Evolutionary conservation across 208 protist genomes (phyloP).

Genomic region (Trypanosoma mega): DNA sequence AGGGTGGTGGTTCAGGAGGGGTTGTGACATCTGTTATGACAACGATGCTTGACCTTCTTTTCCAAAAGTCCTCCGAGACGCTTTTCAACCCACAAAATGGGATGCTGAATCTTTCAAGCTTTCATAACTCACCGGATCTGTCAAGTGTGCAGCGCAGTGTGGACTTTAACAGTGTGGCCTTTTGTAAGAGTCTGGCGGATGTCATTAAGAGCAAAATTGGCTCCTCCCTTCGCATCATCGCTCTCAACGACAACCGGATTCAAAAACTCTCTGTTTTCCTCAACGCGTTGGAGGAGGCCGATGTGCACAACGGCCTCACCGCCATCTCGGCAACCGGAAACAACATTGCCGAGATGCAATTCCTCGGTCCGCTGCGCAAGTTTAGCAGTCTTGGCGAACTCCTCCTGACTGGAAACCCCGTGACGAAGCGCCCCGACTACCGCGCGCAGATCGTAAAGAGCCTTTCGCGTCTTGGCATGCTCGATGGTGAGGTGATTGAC

Average conservation of each 20-base stretch:
- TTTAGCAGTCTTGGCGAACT: constrained; percentile 70
- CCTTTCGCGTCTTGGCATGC: constrained; percentile 54
- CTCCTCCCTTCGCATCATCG: constrained; percentile 51
- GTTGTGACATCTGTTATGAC: constrained; percentile 67
- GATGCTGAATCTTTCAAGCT: constrained; percentile 63
- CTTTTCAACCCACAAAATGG: constrained; percentile 54
- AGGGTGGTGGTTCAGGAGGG: constrained; percentile 25
- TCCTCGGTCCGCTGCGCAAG: constrained; percentile 57
- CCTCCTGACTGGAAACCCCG: constrained; percentile 64
- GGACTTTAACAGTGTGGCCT: constrained; percentile 82
- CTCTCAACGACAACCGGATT: constrained; percentile 75
- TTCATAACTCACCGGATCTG: constrained; percentile 55
- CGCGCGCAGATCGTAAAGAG: constrained; percentile 34
- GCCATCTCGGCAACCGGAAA: constrained; percentile 75
- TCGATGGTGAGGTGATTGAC: constrained; percentile 58
- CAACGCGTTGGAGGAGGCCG: constrained; percentile 50
- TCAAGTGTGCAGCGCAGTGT: constrained; percentile 60
- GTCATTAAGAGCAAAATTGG: constrained; percentile 68
- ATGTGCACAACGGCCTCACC: constrained; percentile 64
- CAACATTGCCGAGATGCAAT: constrained; percentile 52
- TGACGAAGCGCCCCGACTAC: constrained; percentile 45
- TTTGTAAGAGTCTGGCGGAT: constrained; percentile 69
- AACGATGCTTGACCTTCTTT: constrained; percentile 67
- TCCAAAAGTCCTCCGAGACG: constrained; percentile 56
- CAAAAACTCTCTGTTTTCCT: constrained; percentile 56